Evolutionary conservation across 2,329 filamentous ascomycete species (phyloP).

Genomic region (Epichloe glyceriae): DNA sequence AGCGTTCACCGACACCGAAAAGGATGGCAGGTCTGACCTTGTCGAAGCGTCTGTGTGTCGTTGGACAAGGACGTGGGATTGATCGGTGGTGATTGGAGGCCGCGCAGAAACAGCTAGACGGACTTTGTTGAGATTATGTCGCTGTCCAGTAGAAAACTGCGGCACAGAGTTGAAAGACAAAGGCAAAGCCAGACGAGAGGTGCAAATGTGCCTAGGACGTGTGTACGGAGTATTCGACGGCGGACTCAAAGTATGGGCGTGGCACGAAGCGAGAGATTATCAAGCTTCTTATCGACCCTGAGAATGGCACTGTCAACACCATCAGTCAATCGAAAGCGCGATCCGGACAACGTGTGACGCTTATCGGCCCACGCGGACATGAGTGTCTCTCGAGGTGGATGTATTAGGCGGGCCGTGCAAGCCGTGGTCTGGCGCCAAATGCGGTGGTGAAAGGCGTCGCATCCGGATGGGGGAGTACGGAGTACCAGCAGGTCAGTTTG

Average conservation of each 20-base stretch:
- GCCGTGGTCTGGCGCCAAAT: not conserved
- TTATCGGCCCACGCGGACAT: conserved; percentile 1
- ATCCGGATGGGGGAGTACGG: not conserved
- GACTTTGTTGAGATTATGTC: too few relatives aligned
- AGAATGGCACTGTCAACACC: not conserved
- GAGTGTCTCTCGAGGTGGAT: not conserved
- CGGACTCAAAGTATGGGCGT: not conserved
- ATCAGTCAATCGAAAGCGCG: not conserved
- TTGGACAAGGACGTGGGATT: not conserved
- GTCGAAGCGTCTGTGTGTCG: conserved; percentile 5
- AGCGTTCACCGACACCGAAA: conserved; percentile 8
- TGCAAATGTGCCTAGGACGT: not conserved
- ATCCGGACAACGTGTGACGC: conserved; percentile 1
- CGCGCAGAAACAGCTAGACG: not conserved
- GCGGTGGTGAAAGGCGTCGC: not conserved
- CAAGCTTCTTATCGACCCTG: not conserved
- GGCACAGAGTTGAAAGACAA: not conserved
- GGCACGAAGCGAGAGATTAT: not conserved
- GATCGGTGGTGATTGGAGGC: not conserved
- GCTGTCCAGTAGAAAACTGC: not conserved
- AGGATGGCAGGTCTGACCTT: not conserved
- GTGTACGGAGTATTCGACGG: not conserved
- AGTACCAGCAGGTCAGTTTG: not conserved
- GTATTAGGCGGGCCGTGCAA: not conserved
- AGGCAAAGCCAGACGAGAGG: not conserved